phyloP scores from a whole-genome alignment of 1,284 basidiomycete genomes.

The Naganishia sp. region DNA sequence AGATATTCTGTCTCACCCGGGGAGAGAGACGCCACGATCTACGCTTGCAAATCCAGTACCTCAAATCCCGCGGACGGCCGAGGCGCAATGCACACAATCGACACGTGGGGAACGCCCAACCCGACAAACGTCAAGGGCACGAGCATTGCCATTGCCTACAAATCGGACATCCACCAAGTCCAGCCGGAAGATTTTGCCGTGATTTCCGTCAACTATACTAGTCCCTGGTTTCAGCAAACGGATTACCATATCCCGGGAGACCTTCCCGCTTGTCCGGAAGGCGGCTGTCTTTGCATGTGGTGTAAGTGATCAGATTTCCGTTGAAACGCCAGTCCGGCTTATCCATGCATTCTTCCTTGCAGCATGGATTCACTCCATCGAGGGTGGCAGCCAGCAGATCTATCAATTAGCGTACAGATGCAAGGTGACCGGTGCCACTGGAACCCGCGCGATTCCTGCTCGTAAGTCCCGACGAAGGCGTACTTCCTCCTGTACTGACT shows the following conservation, averaged over 20 bases:
- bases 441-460: constrained; percentile 39
- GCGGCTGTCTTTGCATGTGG: constrained; percentile 47
- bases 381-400: constrained; percentile 45
- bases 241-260: constrained; percentile 31
- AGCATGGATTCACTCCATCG: constrained; percentile 45
- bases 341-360: constrained; percentile 4
- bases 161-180: constrained; percentile 40
- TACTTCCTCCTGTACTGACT: neutral
- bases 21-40: constrained; percentile 18
- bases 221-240: constrained; percentile 45
- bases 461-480: constrained; percentile 35
- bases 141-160: constrained; percentile 29
- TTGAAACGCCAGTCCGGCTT: neutral
- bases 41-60: constrained; percentile 26
- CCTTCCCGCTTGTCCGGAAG: constrained; percentile 47
- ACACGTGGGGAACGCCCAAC: constrained; percentile 39
- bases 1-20: constrained; percentile 4
- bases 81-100: constrained; percentile 47
- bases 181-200: constrained; percentile 46
- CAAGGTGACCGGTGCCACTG: constrained; percentile 48
- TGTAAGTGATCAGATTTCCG: constrained; percentile 3
- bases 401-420: constrained; percentile 46
- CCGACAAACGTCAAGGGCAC: constrained; percentile 48
- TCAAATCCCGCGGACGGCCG: constrained; percentile 37
- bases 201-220: constrained; percentile 43